Evolutionary conservation across 306 rosid species (phyloP).

Genomic region (Dalbergia oliveri): DNA sequence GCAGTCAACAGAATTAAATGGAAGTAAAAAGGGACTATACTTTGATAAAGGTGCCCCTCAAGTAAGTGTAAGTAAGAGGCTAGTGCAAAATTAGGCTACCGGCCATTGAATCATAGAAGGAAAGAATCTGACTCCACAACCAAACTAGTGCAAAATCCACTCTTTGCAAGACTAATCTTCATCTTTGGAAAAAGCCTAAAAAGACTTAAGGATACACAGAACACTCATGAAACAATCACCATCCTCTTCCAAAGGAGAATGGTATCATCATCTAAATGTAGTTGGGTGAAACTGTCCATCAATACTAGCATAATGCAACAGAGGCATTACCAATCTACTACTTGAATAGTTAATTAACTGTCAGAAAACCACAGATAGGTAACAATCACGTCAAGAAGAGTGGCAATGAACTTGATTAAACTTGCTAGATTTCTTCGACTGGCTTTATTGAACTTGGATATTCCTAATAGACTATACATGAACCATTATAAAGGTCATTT

Average conservation of each 20-base stretch:
- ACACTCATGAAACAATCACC: too few species aligned
- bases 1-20: too few species aligned
- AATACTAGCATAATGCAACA: slow-evolving; percentile 7
- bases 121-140: not conserved
- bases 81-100: not conserved
- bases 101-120: not conserved
- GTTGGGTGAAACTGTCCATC: not conserved
- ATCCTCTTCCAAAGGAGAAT: not conserved
- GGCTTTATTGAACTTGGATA: not conserved
- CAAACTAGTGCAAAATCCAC: not conserved
- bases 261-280: not conserved
- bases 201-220: not conserved
- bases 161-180: too few species aligned
- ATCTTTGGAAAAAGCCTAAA: too few species aligned
- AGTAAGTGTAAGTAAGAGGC: not conserved
- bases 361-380: not conserved
- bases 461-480: not conserved
- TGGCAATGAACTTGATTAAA: not conserved
- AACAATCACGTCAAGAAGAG: slow-evolving; percentile 20
- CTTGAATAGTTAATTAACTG: not conserved
- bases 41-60: not conserved
- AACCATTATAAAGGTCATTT: too few species aligned
- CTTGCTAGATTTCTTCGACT: not conserved
- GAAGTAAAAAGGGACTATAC: too few species aligned
- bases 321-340: not conserved